Evolutionary conservation across 2,329 filamentous ascomycete genomes (phyloP), one percentile per base, ranked within the genome.

Genomic region (Talaromyces sp.): DNA sequence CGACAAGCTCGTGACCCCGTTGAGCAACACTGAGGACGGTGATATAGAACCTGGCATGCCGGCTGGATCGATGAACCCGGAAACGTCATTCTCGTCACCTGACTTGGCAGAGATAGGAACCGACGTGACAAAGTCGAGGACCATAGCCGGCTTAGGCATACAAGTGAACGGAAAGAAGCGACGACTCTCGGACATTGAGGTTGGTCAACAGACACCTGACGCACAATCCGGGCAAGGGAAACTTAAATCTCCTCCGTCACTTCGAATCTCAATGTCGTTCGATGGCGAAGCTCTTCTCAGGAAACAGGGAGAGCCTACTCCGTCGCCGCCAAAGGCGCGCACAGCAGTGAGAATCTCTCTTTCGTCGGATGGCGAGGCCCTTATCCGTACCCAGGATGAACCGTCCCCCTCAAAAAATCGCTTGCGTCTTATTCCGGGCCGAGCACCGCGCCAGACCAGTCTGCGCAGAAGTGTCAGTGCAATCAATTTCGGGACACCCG

Each of bases 301-400:
- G 21, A 75, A 73, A 60, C 71, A 76, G 62, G 73, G 70, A 37
- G 75, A 79, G 65, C 67, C 73, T 58, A 77, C 76, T 1, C 75
- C 77, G 14, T 77, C 76, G 5, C 75, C 75, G 31, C 73, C 76
- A 23, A 76, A 78, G 63, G 67, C 75, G 58, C 71, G 75, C 33
- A 74, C 76, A 56, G 83, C 85, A 31, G 83, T 96, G 63, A 88
- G 92, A 56, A 82, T 97, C 31, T 92, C 91, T 1, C 86, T 95
- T 71, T 95, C 91, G 18, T 83, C 93, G 35, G 92, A 97, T 71
- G 93, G 93, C 67, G 93, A 93, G 72, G 93, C 93, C n/a, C 89
- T 93, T 70, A 82, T 97, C 58, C 86, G 93, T 23, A 86, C 84
- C 16, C 82, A 88, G 61, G 83, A 88, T 65, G 86, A 88, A 66